Conservation (phyloP, 2,329 filamentous ascomycete genomes). For the Dactylonectria estremocensis region DNA sequence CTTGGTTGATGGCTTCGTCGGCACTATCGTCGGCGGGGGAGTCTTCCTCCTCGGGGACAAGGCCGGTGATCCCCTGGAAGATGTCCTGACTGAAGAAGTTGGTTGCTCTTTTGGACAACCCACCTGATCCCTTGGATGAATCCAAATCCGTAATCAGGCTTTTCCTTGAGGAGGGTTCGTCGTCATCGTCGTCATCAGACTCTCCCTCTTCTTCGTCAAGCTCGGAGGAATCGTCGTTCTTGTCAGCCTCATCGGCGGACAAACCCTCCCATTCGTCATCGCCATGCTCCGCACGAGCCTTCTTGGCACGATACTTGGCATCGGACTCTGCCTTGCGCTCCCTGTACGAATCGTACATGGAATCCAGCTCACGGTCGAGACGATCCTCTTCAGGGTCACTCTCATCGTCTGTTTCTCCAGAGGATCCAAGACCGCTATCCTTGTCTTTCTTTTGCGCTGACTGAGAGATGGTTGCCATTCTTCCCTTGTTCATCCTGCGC, state of each 20-base stretch:
- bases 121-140: slow-evolving; percentile 39
- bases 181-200: slow-evolving; percentile 55
- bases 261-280: slow-evolving; percentile 96
- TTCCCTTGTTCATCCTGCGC: slow-evolving; percentile 75
- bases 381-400: slow-evolving; percentile 85
- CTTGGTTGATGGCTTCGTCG: slow-evolving; percentile 55
- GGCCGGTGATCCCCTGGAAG: slow-evolving; percentile 85
- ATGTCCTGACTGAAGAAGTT: slow-evolving; percentile 96
- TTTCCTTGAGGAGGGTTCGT: slow-evolving; percentile 41
- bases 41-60: slow-evolving; percentile 66
- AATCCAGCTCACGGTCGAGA: slow-evolving; percentile 88
- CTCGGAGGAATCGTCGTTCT: slow-evolving; percentile 67
- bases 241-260: slow-evolving; percentile 74
- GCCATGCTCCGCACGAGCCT: slow-evolving; percentile 83
- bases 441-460: slow-evolving; percentile 68
- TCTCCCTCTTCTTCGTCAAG: slow-evolving; percentile 70
- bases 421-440: slow-evolving; percentile 71
- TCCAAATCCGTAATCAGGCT: slow-evolving; percentile 58
- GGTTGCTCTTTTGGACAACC: slow-evolving; percentile 71
- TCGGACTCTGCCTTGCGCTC: slow-evolving; percentile 85
- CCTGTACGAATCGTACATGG: slow-evolving; percentile 88
- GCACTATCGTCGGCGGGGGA: slow-evolving; percentile 38
- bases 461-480: slow-evolving; percentile 79
- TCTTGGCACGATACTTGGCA: slow-evolving; percentile 92
- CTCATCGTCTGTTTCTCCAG: slow-evolving; percentile 71